phyloP scores from a whole-genome alignment of 768 basidiomycete genomes.

The Boletus subparvulus region DNA sequence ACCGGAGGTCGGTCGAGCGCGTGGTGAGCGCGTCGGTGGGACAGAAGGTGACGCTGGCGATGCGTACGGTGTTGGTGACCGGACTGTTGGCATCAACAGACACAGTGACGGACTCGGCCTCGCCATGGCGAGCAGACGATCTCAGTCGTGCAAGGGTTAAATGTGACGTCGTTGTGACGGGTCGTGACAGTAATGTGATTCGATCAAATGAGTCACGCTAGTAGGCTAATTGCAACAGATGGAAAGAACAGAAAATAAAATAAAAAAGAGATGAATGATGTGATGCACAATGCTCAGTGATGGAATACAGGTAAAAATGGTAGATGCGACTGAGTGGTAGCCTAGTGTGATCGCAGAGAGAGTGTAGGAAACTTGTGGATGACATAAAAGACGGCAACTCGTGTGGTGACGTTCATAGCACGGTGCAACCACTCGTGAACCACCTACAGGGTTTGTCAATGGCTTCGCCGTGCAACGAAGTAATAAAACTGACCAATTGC shows the following conservation, averaged over 20 bases:
- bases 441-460: conserved; percentile 50
- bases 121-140: conserved; percentile 14
- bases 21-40: conserved; percentile 25
- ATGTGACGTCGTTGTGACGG: conserved; percentile 12
- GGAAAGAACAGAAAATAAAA: neutral
- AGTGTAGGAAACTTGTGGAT: conserved; percentile 7
- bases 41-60: conserved; percentile 10
- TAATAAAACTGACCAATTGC: conserved; percentile 47
- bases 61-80: conserved; percentile 15
- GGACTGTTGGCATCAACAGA: conserved; percentile 36
- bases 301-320: conserved; percentile 18
- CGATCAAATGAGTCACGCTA: conserved; percentile 3
- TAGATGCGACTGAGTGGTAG: neutral
- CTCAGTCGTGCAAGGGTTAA: neutral
- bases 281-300: conserved; percentile 16
- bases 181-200: conserved; percentile 15
- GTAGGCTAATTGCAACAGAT: neutral
- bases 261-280: conserved; percentile 3
- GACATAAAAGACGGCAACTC: conserved; percentile 6
- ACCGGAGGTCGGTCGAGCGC: conserved; percentile 23
- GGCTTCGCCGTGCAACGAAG: conserved; percentile 13
- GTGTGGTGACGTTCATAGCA: conserved; percentile 37
- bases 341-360: conserved; percentile 8
- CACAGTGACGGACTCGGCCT: conserved; percentile 17
- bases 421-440: conserved; percentile 70